Conservation (phyloP, 1,139 yeast genomes). For the Lodderomyces beijingensis region DNA sequence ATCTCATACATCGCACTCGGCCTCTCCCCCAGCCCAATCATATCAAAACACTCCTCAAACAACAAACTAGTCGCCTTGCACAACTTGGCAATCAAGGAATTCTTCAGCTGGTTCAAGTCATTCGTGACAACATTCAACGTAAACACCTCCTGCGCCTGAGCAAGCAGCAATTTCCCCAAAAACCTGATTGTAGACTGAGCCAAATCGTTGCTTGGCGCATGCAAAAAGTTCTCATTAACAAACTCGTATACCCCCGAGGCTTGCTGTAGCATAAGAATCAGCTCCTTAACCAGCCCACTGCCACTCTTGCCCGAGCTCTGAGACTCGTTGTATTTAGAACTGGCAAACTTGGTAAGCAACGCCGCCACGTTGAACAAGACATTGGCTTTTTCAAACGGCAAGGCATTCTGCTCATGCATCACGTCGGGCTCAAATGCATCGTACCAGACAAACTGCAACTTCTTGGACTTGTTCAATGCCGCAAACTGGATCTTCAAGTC, state of each 20-base stretch:
- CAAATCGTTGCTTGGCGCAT: slow-evolving; percentile 84
- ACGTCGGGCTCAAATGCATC: slow-evolving; percentile 56
- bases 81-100: slow-evolving; percentile 69
- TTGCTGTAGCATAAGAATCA: slow-evolving; percentile 62
- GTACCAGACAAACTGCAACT: slow-evolving; percentile 71
- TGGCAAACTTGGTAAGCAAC: slow-evolving; percentile 45
- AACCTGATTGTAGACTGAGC: slow-evolving; percentile 66
- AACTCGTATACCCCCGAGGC: slow-evolving; percentile 77
- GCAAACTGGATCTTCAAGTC: slow-evolving; percentile 72
- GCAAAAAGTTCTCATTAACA: slow-evolving; percentile 75
- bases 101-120: slow-evolving; percentile 46
- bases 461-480: slow-evolving; percentile 45
- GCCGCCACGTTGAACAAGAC: slow-evolving; percentile 62
- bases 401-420: slow-evolving; percentile 44
- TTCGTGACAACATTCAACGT: slow-evolving; percentile 56
- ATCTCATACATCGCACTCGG: slow-evolving; percentile 6
- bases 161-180: slow-evolving; percentile 62
- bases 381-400: slow-evolving; percentile 90
- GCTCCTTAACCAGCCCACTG: slow-evolving; percentile 42
- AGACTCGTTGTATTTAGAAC: slow-evolving; percentile 37
- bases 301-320: slow-evolving; percentile 40
- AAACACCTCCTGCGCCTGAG: slow-evolving; percentile 88
- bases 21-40: slow-evolving; percentile 12
- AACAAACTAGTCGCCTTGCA: slow-evolving; percentile 57
- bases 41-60: slow-evolving; percentile 46